A percentile compares a stretch with the other conserved stretches of the same genome.
Evolutionary conservation across 1,139 yeast genomes (phyloP).

Genomic region (Hemisphaericaspora subhashii): DNA sequence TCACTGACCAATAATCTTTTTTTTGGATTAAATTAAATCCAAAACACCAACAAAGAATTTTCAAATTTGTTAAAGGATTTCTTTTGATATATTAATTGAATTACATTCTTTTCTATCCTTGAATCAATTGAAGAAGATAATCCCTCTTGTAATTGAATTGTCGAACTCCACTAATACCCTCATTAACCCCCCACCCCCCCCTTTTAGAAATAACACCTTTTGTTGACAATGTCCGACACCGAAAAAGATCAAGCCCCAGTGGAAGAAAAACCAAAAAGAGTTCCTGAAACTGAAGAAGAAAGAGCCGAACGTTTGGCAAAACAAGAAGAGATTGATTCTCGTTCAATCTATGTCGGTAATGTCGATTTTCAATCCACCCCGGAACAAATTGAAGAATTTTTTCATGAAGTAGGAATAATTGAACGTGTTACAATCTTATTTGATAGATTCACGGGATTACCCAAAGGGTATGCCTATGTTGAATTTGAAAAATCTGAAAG

Average conservation of each 20-base stretch:
- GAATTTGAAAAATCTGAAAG: conserved; percentile 33
- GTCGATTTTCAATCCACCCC: conserved; percentile 45
- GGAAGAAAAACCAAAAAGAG: conserved; percentile 8
- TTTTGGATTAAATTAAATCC: too few relatives aligned
- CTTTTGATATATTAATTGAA: background rate
- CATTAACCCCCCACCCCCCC: too few relatives aligned
- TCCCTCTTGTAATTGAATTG: too few relatives aligned
- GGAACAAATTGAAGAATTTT: conserved; percentile 41
- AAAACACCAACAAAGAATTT: too few relatives aligned
- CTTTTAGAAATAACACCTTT: too few relatives aligned
- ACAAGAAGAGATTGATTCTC: conserved; percentile 35
- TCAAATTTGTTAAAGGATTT: background rate
- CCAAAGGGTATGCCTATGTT: conserved; percentile 49
- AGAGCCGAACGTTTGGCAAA: conserved; percentile 27
- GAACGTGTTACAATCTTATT: conserved; percentile 43
- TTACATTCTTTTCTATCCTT: too few relatives aligned
- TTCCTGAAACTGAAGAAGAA: conserved; percentile 29
- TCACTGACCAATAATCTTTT: background rate
- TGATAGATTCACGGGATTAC: conserved; percentile 37
- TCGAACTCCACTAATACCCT: too few relatives aligned
- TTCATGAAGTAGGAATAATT: conserved; percentile 34
- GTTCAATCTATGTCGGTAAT: conserved; percentile 46
- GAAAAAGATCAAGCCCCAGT: conserved; percentile 3
- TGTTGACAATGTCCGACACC: conserved; percentile 2
- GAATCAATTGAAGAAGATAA: too few relatives aligned